phyloP scores from a whole-genome alignment of 441 rosid genomes.

The Hura crepitans region DNA sequence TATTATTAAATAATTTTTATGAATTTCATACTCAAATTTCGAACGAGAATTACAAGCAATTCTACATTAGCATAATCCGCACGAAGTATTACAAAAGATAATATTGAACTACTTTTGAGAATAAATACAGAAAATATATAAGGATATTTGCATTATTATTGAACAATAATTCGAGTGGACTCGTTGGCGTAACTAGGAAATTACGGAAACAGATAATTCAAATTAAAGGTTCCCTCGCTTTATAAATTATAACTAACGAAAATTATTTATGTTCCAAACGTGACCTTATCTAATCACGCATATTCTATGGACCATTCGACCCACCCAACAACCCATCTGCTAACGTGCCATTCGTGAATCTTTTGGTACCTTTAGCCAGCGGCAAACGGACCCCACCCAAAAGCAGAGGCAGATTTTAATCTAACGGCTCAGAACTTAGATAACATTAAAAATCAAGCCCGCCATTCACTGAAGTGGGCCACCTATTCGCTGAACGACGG shows the following conservation, averaged over 20 bases:
- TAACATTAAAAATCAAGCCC: neutral
- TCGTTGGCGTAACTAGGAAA: too few relatives aligned
- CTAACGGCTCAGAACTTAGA: neutral
- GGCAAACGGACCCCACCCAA: neutral
- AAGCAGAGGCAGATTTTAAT: neutral
- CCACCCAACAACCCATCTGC: neutral
- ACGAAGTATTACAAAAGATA: too few relatives aligned
- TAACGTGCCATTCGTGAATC: neutral
- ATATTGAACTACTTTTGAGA: too few relatives aligned
- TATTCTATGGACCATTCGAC: neutral
- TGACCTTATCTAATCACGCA: slow-evolving; percentile 11
- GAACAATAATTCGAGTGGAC: too few relatives aligned
- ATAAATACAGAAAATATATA: too few relatives aligned
- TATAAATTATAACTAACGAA: neutral
- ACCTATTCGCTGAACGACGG: slow-evolving; percentile 9
- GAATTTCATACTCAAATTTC: too few relatives aligned
- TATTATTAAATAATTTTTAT: too few relatives aligned
- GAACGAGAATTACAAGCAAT: too few relatives aligned
- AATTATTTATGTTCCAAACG: neutral
- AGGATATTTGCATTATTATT: too few relatives aligned
- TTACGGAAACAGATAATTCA: neutral
- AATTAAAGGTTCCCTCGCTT: neutral
- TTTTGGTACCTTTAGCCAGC: neutral
- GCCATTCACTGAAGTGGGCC: slow-evolving; percentile 18
- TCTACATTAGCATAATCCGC: too few relatives aligned